Evolutionary conservation across 1,284 basidiomycete genomes (phyloP), one percentile per base, ranked within the genome.

Genomic region (Schizophyllum commune): DNA sequence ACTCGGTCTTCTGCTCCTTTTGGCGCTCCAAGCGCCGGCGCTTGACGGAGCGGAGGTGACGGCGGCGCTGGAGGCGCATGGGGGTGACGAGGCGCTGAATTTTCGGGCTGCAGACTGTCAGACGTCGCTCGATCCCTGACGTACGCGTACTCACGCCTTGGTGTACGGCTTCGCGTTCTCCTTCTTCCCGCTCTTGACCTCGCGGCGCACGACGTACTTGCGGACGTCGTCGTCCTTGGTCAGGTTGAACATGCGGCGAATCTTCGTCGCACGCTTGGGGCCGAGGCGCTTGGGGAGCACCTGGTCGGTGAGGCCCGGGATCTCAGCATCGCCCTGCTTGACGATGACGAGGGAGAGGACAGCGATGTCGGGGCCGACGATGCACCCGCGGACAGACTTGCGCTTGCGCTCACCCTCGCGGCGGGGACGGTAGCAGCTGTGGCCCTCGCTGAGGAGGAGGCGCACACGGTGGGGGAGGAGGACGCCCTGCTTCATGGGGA

Each of bases 401-500:
- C 96, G 92, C 83, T 92, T 95, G 80, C 96, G 93, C 83, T 99
- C 95, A 75, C 96, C 96, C 61, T 83, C 80, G 74, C 96, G 92
- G 74, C 96, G 94, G 69, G 83, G 77, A 71, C 96, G 94, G 86
- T 94, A 98, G 87, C 96, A 98, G 51, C 95, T 97, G 86, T 98
- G 94, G 65, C 95, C 95, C 75, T 95, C 92, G 68, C 91, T 75
- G 74, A 99, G 92, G 71, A 98, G 91, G 67, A 99, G 91, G 65
- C 88, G 85, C 71, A 96, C 94, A 86, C 96, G 95, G 82, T 94
- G 77, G 68, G 94, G 93, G 70, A 96, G 84, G 67, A 99, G 90
- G 71, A 98, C 92, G 84, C 96, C 96, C 82, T 98, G 96, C 83
- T 98, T 98, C 95, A 98, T 98, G 60, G 95, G 94, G 87, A 97